Evolutionary conservation across 441 rosid species (phyloP), one percentile per base, ranked within the genome.

Genomic region (Aquilaria agallochum): DNA sequence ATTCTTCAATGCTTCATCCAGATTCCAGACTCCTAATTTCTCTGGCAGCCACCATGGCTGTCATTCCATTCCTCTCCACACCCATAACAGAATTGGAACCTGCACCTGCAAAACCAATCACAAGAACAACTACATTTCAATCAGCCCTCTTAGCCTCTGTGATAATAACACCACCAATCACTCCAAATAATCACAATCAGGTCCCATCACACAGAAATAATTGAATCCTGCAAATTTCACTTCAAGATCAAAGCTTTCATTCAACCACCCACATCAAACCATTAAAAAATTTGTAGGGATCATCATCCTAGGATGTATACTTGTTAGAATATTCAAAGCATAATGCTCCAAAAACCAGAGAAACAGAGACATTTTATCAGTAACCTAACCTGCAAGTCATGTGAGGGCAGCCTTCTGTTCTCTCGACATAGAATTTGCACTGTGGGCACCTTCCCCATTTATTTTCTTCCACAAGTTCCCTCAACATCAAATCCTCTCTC

Each of bases 351-450:
- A 11, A 48, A 59, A 30, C 13, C 60, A 52, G 42, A 9, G 12
- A 15, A 51, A 31, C 27, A 51, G 45, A 40, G 45, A 10, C 3
- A 40, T 40, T 5, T 40, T 40, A 40, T 40, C 45, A 40, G 45
- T 46, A 30, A 7, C 52, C 72, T 58, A n/a, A 82, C 84, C 84
- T 75, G 81, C 87, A 82, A 53, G 31, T 33, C 40, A 83, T 74
- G 56, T 80, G 83, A 0, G 53, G 68, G 52, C 88, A 78, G 0
- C 88, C 85, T 31, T 66, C 62, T 6, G 72, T 78, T 52, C 70
- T 76, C 52, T 83, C 88, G 10, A 80, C 78, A 13, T 58, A 76
- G 69, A 63, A 70, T 40, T 63, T 69, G 71, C 85, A 83, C 1
- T 31, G 42, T 4, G 88, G 83, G 13, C 88, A 80, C 49, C 74